These are phyloP conservation scores for Penicillium sp. DNA, from an alignment of 2,329 filamentous ascomycete species.

Conservation along the genomic window DNA sequence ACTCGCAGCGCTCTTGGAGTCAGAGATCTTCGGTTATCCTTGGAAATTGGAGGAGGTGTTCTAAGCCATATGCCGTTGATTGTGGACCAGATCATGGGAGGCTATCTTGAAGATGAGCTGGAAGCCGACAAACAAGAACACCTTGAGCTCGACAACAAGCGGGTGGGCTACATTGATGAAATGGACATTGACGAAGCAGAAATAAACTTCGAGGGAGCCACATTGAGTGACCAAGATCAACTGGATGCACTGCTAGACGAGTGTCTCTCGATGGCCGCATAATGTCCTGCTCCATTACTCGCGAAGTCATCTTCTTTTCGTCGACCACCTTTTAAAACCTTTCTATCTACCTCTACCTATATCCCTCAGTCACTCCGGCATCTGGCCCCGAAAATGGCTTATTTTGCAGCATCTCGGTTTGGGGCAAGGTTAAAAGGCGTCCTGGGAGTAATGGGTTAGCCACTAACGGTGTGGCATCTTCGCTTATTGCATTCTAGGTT, in stretches of 20 bases:
- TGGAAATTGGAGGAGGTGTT: conserved; percentile 76
- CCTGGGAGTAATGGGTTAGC: conserved; percentile 31
- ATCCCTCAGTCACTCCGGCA: conserved; percentile 3
- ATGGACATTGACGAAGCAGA: conserved; percentile 48
- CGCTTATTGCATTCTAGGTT: conserved; percentile 23
- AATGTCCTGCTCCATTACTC: conserved; percentile 22
- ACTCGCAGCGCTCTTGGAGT: conserved; percentile 75
- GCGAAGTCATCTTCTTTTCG: conserved; percentile 9
- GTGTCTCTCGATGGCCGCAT: conserved; percentile 48
- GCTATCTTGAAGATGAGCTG: conserved; percentile 76
- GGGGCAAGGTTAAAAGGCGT: conserved; percentile 34
- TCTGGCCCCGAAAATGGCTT: conserved; percentile 8
- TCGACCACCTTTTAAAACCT: neutral
- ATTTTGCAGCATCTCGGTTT: conserved; percentile 25
- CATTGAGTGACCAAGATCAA: conserved; percentile 42
- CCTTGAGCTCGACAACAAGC: conserved; percentile 29
- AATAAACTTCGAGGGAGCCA: conserved; percentile 47
- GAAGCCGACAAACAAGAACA: conserved; percentile 55
- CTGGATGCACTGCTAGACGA: conserved; percentile 46
- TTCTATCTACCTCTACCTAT: conserved; percentile 18
- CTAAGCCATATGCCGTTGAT: conserved; percentile 79
- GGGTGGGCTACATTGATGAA: conserved; percentile 34
- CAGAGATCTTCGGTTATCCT: conserved; percentile 75
- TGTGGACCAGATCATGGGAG: conserved; percentile 70
- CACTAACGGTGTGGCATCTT: conserved; percentile 22